phyloP scores from a whole-genome alignment of 1,139 yeast species.

The Spathaspora sp. region DNA sequence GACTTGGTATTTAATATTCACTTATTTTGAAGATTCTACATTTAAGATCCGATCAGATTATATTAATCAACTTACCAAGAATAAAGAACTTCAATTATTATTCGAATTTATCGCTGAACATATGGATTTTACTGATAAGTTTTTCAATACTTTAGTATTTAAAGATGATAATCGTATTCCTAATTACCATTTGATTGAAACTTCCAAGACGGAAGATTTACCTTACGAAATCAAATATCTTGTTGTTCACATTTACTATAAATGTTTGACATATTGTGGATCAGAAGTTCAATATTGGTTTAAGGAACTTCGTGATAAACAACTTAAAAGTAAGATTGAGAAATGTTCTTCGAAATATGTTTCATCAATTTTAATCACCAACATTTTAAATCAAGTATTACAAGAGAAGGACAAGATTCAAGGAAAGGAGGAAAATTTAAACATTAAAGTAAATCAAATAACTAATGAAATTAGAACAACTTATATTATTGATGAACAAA shows the following conservation, averaged over 20 bases:
- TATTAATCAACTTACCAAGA: conserved; percentile 53
- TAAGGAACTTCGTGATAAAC: conserved; percentile 57
- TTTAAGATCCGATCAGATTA: conserved; percentile 62
- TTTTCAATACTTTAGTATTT: conserved; percentile 9
- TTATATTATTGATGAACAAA: conserved; percentile 84
- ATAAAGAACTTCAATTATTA: conserved; percentile 45
- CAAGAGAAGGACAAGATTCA: conserved; percentile 33
- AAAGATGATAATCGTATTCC: conserved; percentile 16
- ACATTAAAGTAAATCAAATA: conserved; percentile 58
- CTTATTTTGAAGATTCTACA: conserved; percentile 66
- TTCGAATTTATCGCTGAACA: conserved; percentile 53
- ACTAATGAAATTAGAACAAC: conserved; percentile 71
- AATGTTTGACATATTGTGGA: conserved; percentile 59
- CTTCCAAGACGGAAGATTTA: conserved; percentile 19
- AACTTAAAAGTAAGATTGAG: conserved; percentile 57
- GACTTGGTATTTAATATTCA: conserved; percentile 68
- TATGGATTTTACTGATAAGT: conserved; percentile 38
- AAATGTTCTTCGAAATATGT: conserved; percentile 59
- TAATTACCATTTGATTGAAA: conserved; percentile 19
- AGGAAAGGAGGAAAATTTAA: conserved; percentile 50
- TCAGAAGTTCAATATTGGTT: conserved; percentile 74
- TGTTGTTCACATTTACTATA: conserved; percentile 56
- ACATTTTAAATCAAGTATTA: conserved; percentile 59
- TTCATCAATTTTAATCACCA: conserved; percentile 62
- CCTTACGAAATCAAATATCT: conserved; percentile 33